Conservation (phyloP, 352 stramenopile genomes). For the Phytophthora cajani region DNA sequence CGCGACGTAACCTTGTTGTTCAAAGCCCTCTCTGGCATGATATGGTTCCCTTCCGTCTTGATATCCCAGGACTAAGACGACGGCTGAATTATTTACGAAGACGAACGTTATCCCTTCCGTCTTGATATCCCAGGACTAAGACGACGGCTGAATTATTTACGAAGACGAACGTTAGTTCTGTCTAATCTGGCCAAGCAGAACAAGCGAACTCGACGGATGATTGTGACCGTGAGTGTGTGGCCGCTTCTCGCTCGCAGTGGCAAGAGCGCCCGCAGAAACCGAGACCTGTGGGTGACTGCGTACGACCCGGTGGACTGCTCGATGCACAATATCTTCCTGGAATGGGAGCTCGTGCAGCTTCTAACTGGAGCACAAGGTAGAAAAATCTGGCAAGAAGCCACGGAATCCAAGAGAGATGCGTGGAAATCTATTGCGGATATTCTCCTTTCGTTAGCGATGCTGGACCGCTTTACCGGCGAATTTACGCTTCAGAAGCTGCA, state of each 20-base stretch:
- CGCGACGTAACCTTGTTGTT: slow-evolving; percentile 58
- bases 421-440: slow-evolving; percentile 48
- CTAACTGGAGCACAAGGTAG: slow-evolving; percentile 36
- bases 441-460: slow-evolving; percentile 59
- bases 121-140: slow-evolving; percentile 58
- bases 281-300: slow-evolving; percentile 56
- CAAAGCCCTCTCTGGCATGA: slow-evolving; percentile 42
- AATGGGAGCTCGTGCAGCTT: slow-evolving; percentile 73
- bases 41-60: slow-evolving; percentile 35
- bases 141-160: slow-evolving; percentile 49
- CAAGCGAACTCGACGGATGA: slow-evolving; percentile 36
- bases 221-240: slow-evolving; percentile 60
- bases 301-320: slow-evolving; percentile 53
- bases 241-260: slow-evolving; percentile 9
- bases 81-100: slow-evolving; percentile 51
- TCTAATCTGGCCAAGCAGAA: slow-evolving; percentile 27
- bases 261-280: slow-evolving; percentile 1
- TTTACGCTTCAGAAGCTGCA: slow-evolving; percentile 74
- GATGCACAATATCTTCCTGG: slow-evolving; percentile 67
- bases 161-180: slow-evolving; percentile 45
- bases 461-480: slow-evolving; percentile 76
- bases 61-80: slow-evolving; percentile 55
- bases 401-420: slow-evolving; percentile 17
- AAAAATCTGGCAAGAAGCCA: slow-evolving; percentile 20
- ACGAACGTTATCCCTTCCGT: slow-evolving; percentile 38